A percentile compares a stretch with the other conserved stretches of the same genome.
phyloP scores from a whole-genome alignment of 345 rosid genomes.

The Aquilaria yunnanensis region DNA sequence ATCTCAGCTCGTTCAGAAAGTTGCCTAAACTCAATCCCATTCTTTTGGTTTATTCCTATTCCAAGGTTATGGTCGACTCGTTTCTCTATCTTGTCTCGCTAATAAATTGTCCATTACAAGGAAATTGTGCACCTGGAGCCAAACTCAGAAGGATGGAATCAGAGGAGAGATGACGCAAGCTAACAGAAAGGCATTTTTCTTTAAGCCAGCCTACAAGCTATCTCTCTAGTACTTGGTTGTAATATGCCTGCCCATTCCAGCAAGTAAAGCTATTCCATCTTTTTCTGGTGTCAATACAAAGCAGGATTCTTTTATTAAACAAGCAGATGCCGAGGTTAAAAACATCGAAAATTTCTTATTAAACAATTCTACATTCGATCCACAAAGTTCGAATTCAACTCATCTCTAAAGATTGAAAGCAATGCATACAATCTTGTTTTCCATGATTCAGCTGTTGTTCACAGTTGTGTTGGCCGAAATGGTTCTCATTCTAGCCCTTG shows the following conservation, averaged over 20 bases:
- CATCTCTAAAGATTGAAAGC: not conserved
- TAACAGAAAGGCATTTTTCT: too few relatives aligned
- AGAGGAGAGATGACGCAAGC: too few relatives aligned
- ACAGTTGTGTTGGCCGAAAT: slow-evolving; percentile 30
- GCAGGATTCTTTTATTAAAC: slow-evolving; percentile 25
- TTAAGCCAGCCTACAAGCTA: slow-evolving; percentile 3
- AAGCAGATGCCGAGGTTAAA: slow-evolving; percentile 4
- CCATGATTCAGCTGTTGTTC: slow-evolving; percentile 39
- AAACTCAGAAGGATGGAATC: too few relatives aligned
- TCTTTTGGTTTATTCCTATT: too few relatives aligned
- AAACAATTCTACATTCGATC: not conserved
- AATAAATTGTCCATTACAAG: too few relatives aligned
- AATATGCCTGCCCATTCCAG: not conserved
- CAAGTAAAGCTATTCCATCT: slow-evolving; percentile 1
- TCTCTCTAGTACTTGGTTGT: not conserved
- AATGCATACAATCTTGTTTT: not conserved
- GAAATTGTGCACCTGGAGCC: too few relatives aligned
- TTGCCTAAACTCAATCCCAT: too few relatives aligned
- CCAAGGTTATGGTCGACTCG: too few relatives aligned
- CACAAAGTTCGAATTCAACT: not conserved
- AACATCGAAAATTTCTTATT: not conserved
- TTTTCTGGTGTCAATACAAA: slow-evolving; percentile 3
- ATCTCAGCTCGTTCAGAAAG: too few relatives aligned
- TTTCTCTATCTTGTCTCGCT: too few relatives aligned
- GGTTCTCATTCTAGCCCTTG: slow-evolving; percentile 24